These are phyloP conservation scores for Colletotrichum destructivum DNA, from an alignment of 2,329 filamentous ascomycete genomes.

Conservation along the genomic window DNA sequence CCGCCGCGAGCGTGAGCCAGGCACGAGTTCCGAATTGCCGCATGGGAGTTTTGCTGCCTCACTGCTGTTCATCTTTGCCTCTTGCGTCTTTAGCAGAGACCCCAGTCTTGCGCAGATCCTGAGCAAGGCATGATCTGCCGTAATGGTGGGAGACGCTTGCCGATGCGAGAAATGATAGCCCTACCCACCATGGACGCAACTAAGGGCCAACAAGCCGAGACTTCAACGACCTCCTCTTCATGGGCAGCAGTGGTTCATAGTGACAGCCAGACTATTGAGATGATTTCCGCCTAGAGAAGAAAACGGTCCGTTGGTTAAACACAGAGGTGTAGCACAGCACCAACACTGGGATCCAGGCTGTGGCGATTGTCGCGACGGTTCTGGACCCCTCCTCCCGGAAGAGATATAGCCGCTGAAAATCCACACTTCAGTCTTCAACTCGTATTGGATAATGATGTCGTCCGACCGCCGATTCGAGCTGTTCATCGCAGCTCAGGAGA, in stretches of 20 bases:
- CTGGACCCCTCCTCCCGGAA: neutral
- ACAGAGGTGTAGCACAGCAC: neutral
- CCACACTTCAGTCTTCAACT: neutral
- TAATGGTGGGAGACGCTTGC: neutral
- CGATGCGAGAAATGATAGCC: slow-evolving; percentile 1
- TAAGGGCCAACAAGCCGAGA: neutral
- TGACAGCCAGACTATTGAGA: neutral
- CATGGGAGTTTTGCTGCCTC: neutral
- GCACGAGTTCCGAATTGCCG: slow-evolving; percentile 5
- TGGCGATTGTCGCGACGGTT: neutral
- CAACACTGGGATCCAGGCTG: neutral
- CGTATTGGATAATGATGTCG: neutral
- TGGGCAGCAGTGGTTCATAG: neutral
- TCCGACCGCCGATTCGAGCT: slow-evolving; percentile 37
- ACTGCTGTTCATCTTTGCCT: neutral
- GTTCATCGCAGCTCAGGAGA: slow-evolving; percentile 29
- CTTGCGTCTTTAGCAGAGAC: neutral
- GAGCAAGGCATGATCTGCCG: neutral
- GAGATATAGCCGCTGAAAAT: neutral
- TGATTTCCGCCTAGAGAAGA: neutral
- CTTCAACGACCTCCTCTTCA: neutral
- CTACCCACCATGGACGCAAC: neutral
- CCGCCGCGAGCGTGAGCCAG: neutral
- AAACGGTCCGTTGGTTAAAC: too few relatives aligned
- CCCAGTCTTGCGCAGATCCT: neutral